Conservation (phyloP, 306 rosid genomes). For the Vigna mungo region DNA sequence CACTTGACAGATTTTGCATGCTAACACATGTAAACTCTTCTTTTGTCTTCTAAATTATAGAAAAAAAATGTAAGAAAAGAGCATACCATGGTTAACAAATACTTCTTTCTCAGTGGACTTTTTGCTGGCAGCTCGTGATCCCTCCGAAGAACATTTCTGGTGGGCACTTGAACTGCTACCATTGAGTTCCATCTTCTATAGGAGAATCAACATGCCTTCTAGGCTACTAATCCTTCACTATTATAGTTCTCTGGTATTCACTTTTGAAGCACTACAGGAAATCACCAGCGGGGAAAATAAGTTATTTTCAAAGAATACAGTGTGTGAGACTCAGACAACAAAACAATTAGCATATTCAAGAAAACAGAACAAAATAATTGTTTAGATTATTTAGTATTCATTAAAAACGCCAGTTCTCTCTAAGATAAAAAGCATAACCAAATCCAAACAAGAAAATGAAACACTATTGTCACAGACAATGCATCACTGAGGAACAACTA, state of each 20-base stretch:
- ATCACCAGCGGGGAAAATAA: neutral
- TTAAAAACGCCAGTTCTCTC: constrained; percentile 4
- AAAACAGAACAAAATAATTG: constrained; percentile 1
- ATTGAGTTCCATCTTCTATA: constrained; percentile 55
- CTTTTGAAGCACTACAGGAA: neutral
- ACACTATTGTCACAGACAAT: neutral
- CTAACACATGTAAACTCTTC: neutral
- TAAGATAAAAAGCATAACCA: neutral
- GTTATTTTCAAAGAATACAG: neutral
- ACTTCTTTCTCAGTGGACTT: constrained; percentile 48
- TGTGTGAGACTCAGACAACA: neutral
- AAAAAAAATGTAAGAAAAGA: neutral
- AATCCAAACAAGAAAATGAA: constrained; percentile 7
- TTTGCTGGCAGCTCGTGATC: constrained; percentile 41
- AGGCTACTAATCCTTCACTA: constrained; percentile 30
- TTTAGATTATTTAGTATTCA: constrained; percentile 18
- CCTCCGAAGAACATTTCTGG: constrained; percentile 49
- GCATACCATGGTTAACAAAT: constrained; percentile 62
- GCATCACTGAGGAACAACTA: neutral
- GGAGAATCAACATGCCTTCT: constrained; percentile 53
- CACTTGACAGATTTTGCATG: neutral
- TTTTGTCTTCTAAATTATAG: neutral
- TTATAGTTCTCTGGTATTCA: neutral
- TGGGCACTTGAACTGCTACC: constrained; percentile 51
- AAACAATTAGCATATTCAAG: neutral